Conservation (phyloP, 192 early-diverging fungal genomes). For the Backusella parvicylindrica region DNA sequence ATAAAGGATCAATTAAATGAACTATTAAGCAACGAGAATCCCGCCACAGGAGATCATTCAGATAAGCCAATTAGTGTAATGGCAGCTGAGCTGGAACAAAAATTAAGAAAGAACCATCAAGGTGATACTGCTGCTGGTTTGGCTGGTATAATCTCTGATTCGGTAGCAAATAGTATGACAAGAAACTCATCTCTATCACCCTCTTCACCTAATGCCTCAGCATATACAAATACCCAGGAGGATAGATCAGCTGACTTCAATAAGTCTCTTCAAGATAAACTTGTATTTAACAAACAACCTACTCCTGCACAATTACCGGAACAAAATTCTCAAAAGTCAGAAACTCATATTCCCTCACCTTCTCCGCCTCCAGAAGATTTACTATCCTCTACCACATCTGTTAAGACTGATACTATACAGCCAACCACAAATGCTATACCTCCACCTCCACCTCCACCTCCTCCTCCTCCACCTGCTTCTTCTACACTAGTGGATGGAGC, state of each 20-base stretch:
- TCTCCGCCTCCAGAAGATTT: neutral
- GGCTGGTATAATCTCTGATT: neutral
- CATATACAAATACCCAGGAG: slow-evolving; percentile 1
- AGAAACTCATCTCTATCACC: slow-evolving; percentile 17
- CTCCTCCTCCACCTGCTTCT: slow-evolving; percentile 37
- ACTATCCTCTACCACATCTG: neutral
- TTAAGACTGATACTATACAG: neutral
- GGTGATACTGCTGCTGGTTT: neutral
- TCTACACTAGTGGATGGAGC: too few relatives aligned
- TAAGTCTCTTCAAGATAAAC: neutral
- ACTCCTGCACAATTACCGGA: neutral
- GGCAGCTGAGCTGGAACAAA: slow-evolving; percentile 29
- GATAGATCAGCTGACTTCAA: neutral
- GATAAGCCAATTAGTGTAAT: slow-evolving; percentile 35
- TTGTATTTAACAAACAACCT: slow-evolving; percentile 4
- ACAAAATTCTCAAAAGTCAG: neutral
- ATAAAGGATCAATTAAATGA: slow-evolving; percentile 25
- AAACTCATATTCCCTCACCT: slow-evolving; percentile 11
- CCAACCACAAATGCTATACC: slow-evolving; percentile 4
- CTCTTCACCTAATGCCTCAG: slow-evolving; percentile 32
- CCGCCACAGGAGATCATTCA: neutral
- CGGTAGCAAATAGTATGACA: neutral
- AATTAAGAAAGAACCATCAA: slow-evolving; percentile 10
- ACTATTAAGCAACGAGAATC: slow-evolving; percentile 14
- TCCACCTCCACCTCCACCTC: slow-evolving; percentile 38